Evolutionary conservation across 306 rosid species (phyloP).

Genomic region (Trifolium subterraneum): DNA sequence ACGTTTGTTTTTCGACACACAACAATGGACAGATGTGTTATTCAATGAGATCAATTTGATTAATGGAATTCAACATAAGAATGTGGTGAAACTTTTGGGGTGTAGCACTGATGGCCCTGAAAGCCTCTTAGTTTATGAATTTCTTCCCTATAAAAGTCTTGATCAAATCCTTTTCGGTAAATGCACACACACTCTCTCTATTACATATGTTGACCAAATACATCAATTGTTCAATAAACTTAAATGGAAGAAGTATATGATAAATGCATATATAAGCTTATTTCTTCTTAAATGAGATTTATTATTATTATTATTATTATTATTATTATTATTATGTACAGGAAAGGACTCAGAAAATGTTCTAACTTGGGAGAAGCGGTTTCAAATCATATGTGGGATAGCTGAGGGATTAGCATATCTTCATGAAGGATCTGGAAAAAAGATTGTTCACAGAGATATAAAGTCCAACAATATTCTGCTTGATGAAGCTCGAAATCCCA

Average conservation of each 20-base stretch:
- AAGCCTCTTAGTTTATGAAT: slow-evolving; percentile 76
- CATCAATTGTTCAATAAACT: too few species aligned
- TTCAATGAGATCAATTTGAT: slow-evolving; percentile 68
- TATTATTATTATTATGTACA: slow-evolving; percentile 41
- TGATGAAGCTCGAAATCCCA: slow-evolving; percentile 63
- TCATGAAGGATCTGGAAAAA: slow-evolving; percentile 65
- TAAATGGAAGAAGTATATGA: too few species aligned
- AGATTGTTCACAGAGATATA: slow-evolving; percentile 74
- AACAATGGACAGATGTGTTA: slow-evolving; percentile 69
- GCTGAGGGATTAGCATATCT: slow-evolving; percentile 78
- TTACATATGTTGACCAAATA: too few species aligned
- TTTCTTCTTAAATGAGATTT: background rate
- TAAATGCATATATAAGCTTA: too few species aligned
- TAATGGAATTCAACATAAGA: slow-evolving; percentile 61
- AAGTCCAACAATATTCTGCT: slow-evolving; percentile 68
- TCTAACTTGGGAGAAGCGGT: slow-evolving; percentile 63
- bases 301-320: too few species aligned
- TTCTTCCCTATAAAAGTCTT: slow-evolving; percentile 61
- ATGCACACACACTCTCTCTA: background rate
- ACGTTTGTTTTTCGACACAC: slow-evolving; percentile 57
- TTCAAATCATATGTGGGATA: slow-evolving; percentile 62
- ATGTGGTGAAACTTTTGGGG: slow-evolving; percentile 67
- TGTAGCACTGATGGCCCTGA: slow-evolving; percentile 83
- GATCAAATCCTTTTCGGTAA: slow-evolving; percentile 62
- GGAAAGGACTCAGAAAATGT: slow-evolving; percentile 42